These are phyloP conservation scores for Penicillium soppii DNA, from an alignment of 495 filamentous ascomycete species.

Conservation along the genomic window DNA sequence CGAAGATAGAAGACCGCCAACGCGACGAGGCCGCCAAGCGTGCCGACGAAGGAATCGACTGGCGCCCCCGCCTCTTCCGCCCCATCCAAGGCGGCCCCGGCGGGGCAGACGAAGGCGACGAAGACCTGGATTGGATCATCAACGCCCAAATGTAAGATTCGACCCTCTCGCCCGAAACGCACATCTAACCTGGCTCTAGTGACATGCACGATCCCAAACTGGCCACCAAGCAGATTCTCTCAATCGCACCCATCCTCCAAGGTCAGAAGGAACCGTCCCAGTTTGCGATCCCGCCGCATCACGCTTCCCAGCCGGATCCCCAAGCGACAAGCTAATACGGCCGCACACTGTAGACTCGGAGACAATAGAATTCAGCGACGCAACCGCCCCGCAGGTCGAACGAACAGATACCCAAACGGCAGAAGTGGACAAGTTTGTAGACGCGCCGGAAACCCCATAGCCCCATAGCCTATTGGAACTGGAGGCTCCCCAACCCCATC, in stretches of 20 bases:
- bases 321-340: slow-evolving; percentile 26
- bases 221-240: slow-evolving; percentile 79
- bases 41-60: slow-evolving; percentile 78
- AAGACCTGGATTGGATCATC: slow-evolving; percentile 92
- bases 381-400: slow-evolving; percentile 28
- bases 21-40: slow-evolving; percentile 83
- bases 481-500: no score
- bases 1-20: slow-evolving; percentile 87
- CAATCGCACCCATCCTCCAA: slow-evolving; percentile 80
- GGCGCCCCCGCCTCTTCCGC: slow-evolving; percentile 85
- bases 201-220: slow-evolving; percentile 66
- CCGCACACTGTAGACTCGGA: slow-evolving; percentile 9
- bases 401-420: slow-evolving; percentile 50
- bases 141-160: slow-evolving; percentile 75
- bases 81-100: slow-evolving; percentile 68
- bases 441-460: slow-evolving; percentile 46
- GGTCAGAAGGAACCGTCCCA: slow-evolving; percentile 57
- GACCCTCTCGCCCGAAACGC: background rate
- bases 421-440: slow-evolving; percentile 57
- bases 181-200: slow-evolving; percentile 41
- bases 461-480: no score
- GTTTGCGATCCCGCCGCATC: slow-evolving; percentile 43
- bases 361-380: slow-evolving; percentile 7
- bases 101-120: slow-evolving; percentile 77
- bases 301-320: slow-evolving; percentile 6